phyloP scores from a whole-genome alignment of 202 grass and related monocot species.

The Carex arenaria region DNA sequence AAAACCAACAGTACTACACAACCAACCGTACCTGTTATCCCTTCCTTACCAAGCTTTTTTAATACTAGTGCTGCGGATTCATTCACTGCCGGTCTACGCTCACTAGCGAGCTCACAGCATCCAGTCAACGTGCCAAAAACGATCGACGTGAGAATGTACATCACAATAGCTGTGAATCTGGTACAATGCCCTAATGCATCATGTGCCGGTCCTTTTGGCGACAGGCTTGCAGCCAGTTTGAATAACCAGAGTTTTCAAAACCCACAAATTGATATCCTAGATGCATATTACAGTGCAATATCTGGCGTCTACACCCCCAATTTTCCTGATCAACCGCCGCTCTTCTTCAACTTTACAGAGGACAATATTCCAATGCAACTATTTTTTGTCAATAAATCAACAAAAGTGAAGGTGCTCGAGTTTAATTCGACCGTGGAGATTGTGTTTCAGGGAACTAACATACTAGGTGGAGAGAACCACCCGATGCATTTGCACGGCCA shows the following conservation, averaged over 20 bases:
- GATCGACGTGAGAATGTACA: conserved; percentile 39
- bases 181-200: conserved; percentile 4
- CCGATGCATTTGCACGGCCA: conserved; percentile 66
- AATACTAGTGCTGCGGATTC: conserved; percentile 26
- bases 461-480: conserved; percentile 48
- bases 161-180: conserved; percentile 37
- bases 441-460: conserved; percentile 49
- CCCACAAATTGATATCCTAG: conserved; percentile 34
- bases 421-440: conserved; percentile 50
- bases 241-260: conserved; percentile 52
- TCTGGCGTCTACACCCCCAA: conserved; percentile 18
- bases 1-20: neutral
- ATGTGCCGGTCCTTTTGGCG: neutral
- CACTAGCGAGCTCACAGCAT: conserved; percentile 29
- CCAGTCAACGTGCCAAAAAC: conserved; percentile 31
- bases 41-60: conserved; percentile 15
- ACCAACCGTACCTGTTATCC: neutral
- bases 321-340: conserved; percentile 39
- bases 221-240: conserved; percentile 44
- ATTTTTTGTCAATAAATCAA: conserved; percentile 7
- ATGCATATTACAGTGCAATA: conserved; percentile 44
- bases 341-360: conserved; percentile 42
- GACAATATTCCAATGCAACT: neutral
- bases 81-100: conserved; percentile 35
- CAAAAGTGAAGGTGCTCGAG: conserved; percentile 47